Evolutionary conservation across 78 protist genomes (phyloP).

Genomic region (Speleostelium caveatum): DNA sequence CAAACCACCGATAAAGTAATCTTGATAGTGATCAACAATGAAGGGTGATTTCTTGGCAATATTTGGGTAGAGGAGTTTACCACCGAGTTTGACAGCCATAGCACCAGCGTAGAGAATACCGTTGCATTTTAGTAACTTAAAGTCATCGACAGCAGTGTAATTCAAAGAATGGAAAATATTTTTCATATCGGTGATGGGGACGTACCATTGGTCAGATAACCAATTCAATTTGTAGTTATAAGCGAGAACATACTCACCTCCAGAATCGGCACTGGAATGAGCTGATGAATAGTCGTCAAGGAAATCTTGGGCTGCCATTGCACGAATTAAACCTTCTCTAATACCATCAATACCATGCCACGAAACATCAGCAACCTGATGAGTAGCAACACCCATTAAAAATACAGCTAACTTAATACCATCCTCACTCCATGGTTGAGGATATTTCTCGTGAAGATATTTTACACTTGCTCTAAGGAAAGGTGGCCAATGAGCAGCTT

Average conservation of each 20-base stretch:
- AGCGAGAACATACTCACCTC: slow-evolving; percentile 64
- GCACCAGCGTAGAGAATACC: slow-evolving; percentile 58
- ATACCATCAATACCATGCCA: slow-evolving; percentile 69
- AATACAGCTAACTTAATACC: slow-evolving; percentile 47
- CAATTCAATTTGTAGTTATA: slow-evolving; percentile 54
- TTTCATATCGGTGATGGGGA: slow-evolving; percentile 57
- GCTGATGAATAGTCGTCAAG: slow-evolving; percentile 23
- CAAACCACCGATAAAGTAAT: slow-evolving; percentile 63
- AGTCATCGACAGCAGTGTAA: slow-evolving; percentile 13
- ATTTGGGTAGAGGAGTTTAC: slow-evolving; percentile 54
- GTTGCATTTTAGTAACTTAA: slow-evolving; percentile 31
- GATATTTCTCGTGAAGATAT: slow-evolving; percentile 28
- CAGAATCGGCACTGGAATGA: slow-evolving; percentile 48
- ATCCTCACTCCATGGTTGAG: slow-evolving; percentile 49
- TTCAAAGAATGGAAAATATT: slow-evolving; percentile 44
- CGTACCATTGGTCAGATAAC: slow-evolving; percentile 63
- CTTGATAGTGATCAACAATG: slow-evolving; percentile 64
- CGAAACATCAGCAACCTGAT: slow-evolving; percentile 65
- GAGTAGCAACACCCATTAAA: slow-evolving; percentile 52
- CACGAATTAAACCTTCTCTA: slow-evolving; percentile 48
- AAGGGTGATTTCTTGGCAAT: slow-evolving; percentile 67
- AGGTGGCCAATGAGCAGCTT: slow-evolving; percentile 81
- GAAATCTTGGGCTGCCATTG: slow-evolving; percentile 79
- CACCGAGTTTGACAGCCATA: slow-evolving; percentile 57
- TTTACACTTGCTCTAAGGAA: slow-evolving; percentile 33